Percentiles rank a stretch among this genome's conserved stretches.
Conservation (phyloP, 768 basidiomycete genomes). For the Hemileccinum impolitum region DNA sequence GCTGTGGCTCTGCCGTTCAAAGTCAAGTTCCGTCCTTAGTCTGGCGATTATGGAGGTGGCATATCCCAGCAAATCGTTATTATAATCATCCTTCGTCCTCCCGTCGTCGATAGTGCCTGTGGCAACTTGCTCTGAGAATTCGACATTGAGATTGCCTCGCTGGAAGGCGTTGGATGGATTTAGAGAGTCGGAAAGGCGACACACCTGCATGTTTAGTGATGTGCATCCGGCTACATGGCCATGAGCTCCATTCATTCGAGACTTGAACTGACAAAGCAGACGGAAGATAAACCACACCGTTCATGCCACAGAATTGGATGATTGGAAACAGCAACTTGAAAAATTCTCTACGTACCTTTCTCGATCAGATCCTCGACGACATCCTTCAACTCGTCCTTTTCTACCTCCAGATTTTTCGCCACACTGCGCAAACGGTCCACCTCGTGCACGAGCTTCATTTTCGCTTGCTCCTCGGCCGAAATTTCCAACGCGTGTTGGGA, state of each 20-base stretch:
- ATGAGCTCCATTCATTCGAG: slow-evolving; percentile 41
- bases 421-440: slow-evolving; percentile 34
- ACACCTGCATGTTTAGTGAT: slow-evolving; percentile 43
- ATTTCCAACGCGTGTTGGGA: slow-evolving; percentile 41
- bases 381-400: slow-evolving; percentile 53
- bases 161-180: slow-evolving; percentile 13
- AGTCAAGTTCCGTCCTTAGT: slow-evolving; percentile 41
- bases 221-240: slow-evolving; percentile 44
- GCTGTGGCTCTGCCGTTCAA: slow-evolving; percentile 42
- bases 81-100: neutral
- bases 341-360: slow-evolving; percentile 45
- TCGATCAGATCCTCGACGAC: slow-evolving; percentile 51
- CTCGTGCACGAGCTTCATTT: slow-evolving; percentile 35
- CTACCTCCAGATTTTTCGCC: slow-evolving; percentile 38
- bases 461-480: slow-evolving; percentile 29
- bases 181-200: slow-evolving; percentile 17
- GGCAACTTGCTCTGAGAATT: slow-evolving; percentile 19
- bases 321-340: neutral
- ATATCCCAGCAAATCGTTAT: slow-evolving; percentile 37
- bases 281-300: neutral
- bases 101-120: neutral
- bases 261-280: slow-evolving; percentile 38
- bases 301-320: slow-evolving; percentile 4
- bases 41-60: slow-evolving; percentile 43
- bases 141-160: slow-evolving; percentile 19